Conservation (phyloP, 208 protist genomes). For the Balamuthia mandrillaris region DNA sequence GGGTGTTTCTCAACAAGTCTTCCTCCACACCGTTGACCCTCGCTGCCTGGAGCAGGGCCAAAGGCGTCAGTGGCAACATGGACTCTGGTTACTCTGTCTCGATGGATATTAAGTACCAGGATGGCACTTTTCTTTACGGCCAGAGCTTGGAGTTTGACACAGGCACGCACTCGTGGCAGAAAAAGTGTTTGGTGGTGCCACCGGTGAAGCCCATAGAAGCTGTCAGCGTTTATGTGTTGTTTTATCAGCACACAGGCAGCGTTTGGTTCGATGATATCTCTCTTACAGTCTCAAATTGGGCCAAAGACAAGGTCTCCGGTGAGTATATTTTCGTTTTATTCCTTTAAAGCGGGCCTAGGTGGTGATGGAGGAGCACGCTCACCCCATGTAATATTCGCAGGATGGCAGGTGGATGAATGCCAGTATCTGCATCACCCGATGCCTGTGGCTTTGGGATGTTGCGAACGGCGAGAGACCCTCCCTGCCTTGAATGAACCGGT, state of each 20-base stretch:
- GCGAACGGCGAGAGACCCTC: not conserved
- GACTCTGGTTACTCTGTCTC: not conserved
- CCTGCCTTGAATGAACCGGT: not conserved
- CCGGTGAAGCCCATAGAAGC: not conserved
- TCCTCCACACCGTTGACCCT: not conserved
- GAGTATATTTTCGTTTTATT: no score
- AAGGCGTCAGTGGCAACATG: not conserved
- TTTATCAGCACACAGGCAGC: not conserved
- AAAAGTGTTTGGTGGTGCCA: not conserved
- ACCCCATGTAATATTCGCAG: no score
- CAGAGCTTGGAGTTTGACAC: not conserved
- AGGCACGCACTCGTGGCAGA: not conserved
- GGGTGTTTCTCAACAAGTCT: not conserved
- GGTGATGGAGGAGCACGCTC: no score
- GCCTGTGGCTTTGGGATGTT: not conserved
- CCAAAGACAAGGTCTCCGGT: no score
- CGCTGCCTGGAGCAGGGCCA: not conserved
- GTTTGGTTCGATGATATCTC: not conserved
- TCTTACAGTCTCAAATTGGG: not conserved
- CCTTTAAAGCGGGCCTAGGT: no score
- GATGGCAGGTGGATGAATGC: no score
- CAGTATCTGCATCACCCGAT: not conserved
- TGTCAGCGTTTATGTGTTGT: not conserved
- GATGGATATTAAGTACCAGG: not conserved
- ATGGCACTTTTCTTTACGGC: not conserved